Conservation (phyloP, 306 rosid genomes). For the Myrica gale region DNA sequence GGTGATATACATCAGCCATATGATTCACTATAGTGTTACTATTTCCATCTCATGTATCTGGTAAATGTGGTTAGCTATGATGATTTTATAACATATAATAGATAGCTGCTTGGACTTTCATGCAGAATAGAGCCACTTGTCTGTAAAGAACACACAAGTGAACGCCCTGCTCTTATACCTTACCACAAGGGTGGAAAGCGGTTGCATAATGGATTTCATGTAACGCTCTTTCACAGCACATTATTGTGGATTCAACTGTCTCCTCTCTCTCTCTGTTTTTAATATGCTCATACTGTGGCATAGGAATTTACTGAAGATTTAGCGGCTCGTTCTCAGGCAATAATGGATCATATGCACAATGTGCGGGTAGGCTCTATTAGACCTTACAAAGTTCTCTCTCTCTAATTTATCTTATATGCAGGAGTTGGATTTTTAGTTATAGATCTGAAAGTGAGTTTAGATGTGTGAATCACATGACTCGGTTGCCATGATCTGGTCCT, state of each 20-base stretch:
- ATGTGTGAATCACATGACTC: not conserved
- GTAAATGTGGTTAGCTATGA: not conserved
- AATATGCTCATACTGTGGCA: slow-evolving; percentile 15
- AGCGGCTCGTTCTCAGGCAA: slow-evolving; percentile 71
- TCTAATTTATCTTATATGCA: not conserved
- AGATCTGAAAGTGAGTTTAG: not conserved
- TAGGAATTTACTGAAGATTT: slow-evolving; percentile 90
- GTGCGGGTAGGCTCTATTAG: slow-evolving; percentile 60
- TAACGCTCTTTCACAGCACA: slow-evolving; percentile 26
- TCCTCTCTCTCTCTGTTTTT: slow-evolving; percentile 16
- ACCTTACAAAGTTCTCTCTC: not conserved
- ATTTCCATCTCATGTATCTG: not conserved
- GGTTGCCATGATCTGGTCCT: not conserved
- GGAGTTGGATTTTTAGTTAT: not conserved
- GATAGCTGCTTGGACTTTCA: slow-evolving; percentile 23
- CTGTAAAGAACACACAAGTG: slow-evolving; percentile 66
- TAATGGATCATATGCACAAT: slow-evolving; percentile 56
- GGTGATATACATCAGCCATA: not conserved
- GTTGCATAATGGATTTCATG: slow-evolving; percentile 94
- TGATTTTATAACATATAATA: not conserved
- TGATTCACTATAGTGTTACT: not conserved
- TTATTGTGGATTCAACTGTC: not conserved
- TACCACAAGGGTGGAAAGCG: slow-evolving; percentile 96
- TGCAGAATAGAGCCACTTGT: slow-evolving; percentile 95
- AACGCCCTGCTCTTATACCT: slow-evolving; percentile 85